Evolutionary conservation across 768 basidiomycete species (phyloP), one percentile per base, ranked within the genome.

Genomic region (Mycena indigotica): DNA sequence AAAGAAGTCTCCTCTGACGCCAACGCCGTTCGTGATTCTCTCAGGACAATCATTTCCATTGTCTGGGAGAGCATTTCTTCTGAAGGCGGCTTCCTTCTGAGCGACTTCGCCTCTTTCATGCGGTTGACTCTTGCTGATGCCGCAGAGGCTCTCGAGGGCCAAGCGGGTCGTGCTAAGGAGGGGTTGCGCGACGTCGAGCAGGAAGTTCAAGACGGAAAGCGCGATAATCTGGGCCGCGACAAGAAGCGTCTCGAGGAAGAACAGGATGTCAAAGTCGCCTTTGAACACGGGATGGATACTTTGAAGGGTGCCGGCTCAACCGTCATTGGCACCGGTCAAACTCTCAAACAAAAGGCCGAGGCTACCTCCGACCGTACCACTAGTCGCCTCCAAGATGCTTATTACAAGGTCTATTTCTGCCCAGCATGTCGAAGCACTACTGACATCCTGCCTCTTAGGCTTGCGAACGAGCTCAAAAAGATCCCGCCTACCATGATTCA

Each of bases 211-310:
- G 72, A 78, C 2, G 88, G 88, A 4, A 75, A 86, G 66, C 74
- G 86, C 46, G 84, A 85, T 60, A 69, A 76, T 23, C 65, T 84
- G 0, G 88, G 89, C 0, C 70, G 85, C 40, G 80, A 80, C 62
- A 77, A 77, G 68, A 67, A 79, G 62, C 72, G 80, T 0, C 65
- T 80, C 0, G 78, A 86, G 58, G 75, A 80, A 52, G 76, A 81
- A 54, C 59, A 74, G 5, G 85, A 88, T 28, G 57, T 75, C 3
- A 81, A 81, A 65, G 77, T 76, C 5, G 75, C 77, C 25, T 91
- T 86, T 66, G 85, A 88, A 70, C 81, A 82, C 61, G 78, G 84
- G 0, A 86, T 90, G 83, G 89, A 89, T 28, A 79, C 78, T 0
- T 74, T 82, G 10, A 89, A 87, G 67, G 78, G 72, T 12, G 76